Evolutionary conservation across 345 rosid genomes (phyloP), one percentile per base, ranked within the genome.

Genomic region (Pugionium dolabratum): DNA sequence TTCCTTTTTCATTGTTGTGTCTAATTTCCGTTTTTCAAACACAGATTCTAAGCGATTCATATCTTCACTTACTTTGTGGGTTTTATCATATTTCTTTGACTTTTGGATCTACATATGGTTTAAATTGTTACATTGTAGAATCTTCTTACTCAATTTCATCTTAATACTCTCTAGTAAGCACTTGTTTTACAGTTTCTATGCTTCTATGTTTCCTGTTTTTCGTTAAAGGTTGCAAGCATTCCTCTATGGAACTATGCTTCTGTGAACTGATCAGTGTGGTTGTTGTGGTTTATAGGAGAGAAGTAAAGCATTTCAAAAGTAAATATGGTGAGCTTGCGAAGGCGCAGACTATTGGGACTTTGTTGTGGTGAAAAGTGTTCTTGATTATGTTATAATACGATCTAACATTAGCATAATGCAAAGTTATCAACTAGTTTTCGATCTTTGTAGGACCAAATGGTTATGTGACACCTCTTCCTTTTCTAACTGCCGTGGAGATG

Each of bases 271-370:
- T 79, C 50, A 61, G 79, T 60, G 25, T n/a, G 9, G 46, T 54
- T 60, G 61, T 53, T 73, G 54, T 73, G 61, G 34, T 69, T 50
- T 68, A 62, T 31, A 45, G 80, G 62, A 73, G 46, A 60, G 54
- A 58, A 71, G 73, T 65, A 59, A 42, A 56, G 44, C 50, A 62
- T 26, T 30, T 65, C 67, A 32, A 54, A 57, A 43, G 61, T 73
- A 51, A 46, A 71, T 33, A 93, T 94, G 99, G 99, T 94, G 77
- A 94, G 98, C 86, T 67, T 89, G 73, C 56, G 98, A 44, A 83
- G 98, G 78, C 95, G 98, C 41, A 87, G 81, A 76, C 90, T 89
- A 57, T 64, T 89, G 79, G 98, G 96, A 45, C 82, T 92, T 60
- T 92, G 96, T 76, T 79, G 94, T 59, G 99, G 99, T 94, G 84